Percentiles rank a stretch among this genome's conserved stretches.
These are phyloP conservation scores for Microbotryum intermedium DNA, from an alignment of 1,284 basidiomycete genomes.

Conservation along the genomic window DNA sequence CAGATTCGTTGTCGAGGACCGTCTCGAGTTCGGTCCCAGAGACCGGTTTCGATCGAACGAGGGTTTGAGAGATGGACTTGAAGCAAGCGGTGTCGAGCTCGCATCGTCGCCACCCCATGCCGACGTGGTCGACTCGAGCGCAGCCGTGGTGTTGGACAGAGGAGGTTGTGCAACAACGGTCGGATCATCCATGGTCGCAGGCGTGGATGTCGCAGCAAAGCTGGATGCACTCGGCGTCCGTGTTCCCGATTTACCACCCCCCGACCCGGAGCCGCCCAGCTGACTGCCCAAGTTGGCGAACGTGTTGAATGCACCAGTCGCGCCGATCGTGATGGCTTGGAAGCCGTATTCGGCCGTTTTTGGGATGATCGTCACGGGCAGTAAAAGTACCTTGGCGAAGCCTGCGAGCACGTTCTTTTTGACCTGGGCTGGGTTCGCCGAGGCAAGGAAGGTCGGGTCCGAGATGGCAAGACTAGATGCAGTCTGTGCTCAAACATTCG, in stretches of 20 bases:
- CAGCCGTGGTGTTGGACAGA: not conserved
- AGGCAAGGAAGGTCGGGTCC: constrained; percentile 58
- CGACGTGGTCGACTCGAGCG: constrained; percentile 7
- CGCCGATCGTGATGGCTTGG: constrained; percentile 54
- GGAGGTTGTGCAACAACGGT: not conserved
- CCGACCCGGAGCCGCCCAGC: not conserved
- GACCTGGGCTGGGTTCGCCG: constrained; percentile 80
- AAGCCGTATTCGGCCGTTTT: constrained; percentile 67
- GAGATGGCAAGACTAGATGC: constrained; percentile 27
- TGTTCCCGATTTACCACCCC: not conserved
- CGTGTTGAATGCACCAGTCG: constrained; percentile 70
- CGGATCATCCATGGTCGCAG: not conserved
- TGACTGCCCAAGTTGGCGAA: constrained; percentile 16
- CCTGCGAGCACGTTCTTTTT: constrained; percentile 87
- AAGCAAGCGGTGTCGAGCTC: too few relatives aligned
- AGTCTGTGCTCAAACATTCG: constrained; percentile 8
- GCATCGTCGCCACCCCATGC: constrained; percentile 13
- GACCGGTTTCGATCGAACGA: too few relatives aligned
- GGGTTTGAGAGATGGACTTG: too few relatives aligned
- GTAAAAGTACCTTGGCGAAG: constrained; percentile 77
- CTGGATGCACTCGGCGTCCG: constrained; percentile 1
- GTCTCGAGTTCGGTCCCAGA: too few relatives aligned
- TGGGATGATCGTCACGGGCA: constrained; percentile 94
- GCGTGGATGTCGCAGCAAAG: not conserved
- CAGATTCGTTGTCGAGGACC: not conserved